Evolutionary conservation across 2,329 filamentous ascomycete species (phyloP).

Genomic region (Passalora sequoiae): DNA sequence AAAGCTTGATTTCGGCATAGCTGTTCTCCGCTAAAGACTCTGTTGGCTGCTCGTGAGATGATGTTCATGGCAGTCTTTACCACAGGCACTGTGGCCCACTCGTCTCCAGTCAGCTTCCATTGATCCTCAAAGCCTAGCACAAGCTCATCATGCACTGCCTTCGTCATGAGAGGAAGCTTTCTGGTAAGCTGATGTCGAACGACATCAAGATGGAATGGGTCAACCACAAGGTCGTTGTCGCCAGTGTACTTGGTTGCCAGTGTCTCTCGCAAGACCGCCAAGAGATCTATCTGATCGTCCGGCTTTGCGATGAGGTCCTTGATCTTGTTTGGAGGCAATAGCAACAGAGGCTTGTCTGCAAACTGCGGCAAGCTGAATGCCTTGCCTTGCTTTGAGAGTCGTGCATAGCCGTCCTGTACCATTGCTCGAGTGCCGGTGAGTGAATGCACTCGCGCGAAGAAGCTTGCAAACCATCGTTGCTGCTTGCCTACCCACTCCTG

Average conservation of each 20-base stretch:
- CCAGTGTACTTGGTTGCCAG: slow-evolving; percentile 17
- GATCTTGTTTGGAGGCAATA: slow-evolving; percentile 19
- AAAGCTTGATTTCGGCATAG: slow-evolving; percentile 20
- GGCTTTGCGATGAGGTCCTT: slow-evolving; percentile 17
- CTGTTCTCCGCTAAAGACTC: slow-evolving; percentile 20
- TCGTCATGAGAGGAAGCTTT: slow-evolving; percentile 21
- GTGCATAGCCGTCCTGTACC: slow-evolving; percentile 5
- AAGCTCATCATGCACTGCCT: slow-evolving; percentile 22
- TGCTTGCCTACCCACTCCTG: slow-evolving; percentile 1
- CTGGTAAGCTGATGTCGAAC: slow-evolving; percentile 21
- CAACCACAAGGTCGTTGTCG: slow-evolving; percentile 8
- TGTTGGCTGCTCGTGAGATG: slow-evolving; percentile 22
- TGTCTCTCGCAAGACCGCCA: slow-evolving; percentile 11
- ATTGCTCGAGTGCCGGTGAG: slow-evolving; percentile 1
- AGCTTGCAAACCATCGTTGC: slow-evolving; percentile 2
- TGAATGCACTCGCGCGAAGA: slow-evolving; percentile 1
- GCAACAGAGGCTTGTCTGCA: slow-evolving; percentile 15
- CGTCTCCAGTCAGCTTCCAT: slow-evolving; percentile 10
- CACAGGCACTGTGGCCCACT: slow-evolving; percentile 14
- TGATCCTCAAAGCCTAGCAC: slow-evolving; percentile 14
- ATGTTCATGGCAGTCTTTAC: slow-evolving; percentile 22
- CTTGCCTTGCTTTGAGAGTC: slow-evolving; percentile 8
- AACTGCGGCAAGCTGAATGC: slow-evolving; percentile 23
- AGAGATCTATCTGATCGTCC: slow-evolving; percentile 18
- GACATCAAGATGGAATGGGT: slow-evolving; percentile 18